Evolutionary conservation across 73 alveolate species (phyloP), one percentile per base, ranked within the genome.

Genomic region (Blepharisma stoltei): DNA sequence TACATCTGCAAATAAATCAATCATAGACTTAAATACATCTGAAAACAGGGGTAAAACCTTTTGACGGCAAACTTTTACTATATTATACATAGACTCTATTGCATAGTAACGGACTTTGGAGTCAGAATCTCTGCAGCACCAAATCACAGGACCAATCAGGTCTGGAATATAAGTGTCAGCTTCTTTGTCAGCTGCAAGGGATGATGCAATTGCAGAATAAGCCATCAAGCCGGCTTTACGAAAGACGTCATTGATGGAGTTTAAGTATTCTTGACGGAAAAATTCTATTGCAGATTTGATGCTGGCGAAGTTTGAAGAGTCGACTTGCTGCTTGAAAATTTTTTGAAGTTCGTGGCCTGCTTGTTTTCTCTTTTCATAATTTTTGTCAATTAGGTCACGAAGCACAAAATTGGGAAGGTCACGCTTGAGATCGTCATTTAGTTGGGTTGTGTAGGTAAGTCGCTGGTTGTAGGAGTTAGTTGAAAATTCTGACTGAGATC

Each of bases 181-280:
- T n/a, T 60, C 73, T 9, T 60, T 38, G 14, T 60, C 18, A 9
- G 18, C 11, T n/a, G 38, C 11, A 18, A 25, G 37, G 5, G 46
- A 14, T 60, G 73, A 60, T 60, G 46, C 73, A 18, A 60, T 60
- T 25, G 73, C 73, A 25, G 73, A 60, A 60, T 18, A 60, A 20
- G 73, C 73, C 73, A 60, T 60, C 73, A 60, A 38, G 18, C 73
- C 73, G 2, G 73, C 73, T 25, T 60, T n/a, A 20, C 73, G 38
- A 25, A 14, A 60, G 46, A 14, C 23, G 11, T 60, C 73, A 60
- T 60, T 38, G 14, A 60, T 38, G 2, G 73, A 60, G 14, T 14
- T 8, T 14, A 60, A 38, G 4, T 18, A 60, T 9, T 14, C 73
- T 9, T 60, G 46, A 25, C 23, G 38, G 23, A 60, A 60, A 38